These are phyloP conservation scores for Mycena citricolor DNA, from an alignment of 1,284 basidiomycete species.

Conservation along the genomic window DNA sequence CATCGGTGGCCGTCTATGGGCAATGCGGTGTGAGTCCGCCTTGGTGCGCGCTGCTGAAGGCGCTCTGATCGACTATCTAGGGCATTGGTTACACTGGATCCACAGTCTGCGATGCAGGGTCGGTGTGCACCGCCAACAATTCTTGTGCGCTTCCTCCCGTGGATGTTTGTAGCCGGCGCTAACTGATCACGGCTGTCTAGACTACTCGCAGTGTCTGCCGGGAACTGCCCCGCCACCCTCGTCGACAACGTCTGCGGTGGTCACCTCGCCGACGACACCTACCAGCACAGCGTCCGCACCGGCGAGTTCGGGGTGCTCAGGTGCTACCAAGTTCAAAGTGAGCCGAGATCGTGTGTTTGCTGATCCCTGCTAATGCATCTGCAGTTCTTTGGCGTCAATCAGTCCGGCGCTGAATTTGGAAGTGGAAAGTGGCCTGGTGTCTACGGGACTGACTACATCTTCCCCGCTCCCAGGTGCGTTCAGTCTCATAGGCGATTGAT, in stretches of 20 bases:
- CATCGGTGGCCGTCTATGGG: constrained; percentile 36
- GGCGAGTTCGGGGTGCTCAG: constrained; percentile 32
- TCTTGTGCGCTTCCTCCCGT: constrained; percentile 33
- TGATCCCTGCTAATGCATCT: neutral
- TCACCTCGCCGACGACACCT: constrained; percentile 23
- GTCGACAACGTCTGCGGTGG: constrained; percentile 16
- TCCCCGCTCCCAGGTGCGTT: constrained; percentile 14
- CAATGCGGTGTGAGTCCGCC: constrained; percentile 40
- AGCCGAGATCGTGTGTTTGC: neutral
- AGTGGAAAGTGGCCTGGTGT: constrained; percentile 44
- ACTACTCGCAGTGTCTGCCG: constrained; percentile 41
- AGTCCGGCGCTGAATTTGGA: constrained; percentile 59
- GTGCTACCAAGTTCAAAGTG: constrained; percentile 51
- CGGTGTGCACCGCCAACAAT: constrained; percentile 35
- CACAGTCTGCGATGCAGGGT: constrained; percentile 37
- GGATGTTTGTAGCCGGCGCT: neutral
- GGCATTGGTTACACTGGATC: constrained; percentile 37
- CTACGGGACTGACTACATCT: constrained; percentile 34
- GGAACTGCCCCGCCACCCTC: no score
- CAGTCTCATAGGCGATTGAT: neutral
- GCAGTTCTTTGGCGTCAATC: constrained; percentile 59
- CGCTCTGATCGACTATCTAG: constrained; percentile 24
- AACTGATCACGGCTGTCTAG: constrained; percentile 24
- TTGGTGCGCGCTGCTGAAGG: neutral
- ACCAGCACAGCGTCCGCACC: constrained; percentile 29